Percentiles rank a stretch among this genome's conserved stretches.
These are phyloP conservation scores for Thielaviopsis musarum DNA, from an alignment of 2,329 filamentous ascomycete genomes.

Conservation along the genomic window DNA sequence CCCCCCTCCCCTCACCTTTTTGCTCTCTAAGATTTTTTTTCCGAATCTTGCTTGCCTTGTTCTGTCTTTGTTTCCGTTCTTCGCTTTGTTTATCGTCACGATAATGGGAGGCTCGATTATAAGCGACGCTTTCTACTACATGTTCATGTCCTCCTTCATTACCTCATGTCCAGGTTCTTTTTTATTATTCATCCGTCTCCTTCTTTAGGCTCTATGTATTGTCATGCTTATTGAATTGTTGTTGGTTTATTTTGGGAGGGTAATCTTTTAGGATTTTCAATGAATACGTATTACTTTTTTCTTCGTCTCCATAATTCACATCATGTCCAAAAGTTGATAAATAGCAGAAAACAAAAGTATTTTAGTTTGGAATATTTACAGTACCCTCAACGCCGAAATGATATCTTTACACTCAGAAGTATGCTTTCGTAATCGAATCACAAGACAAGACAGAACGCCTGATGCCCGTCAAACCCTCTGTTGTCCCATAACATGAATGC, in stretches of 20 bases:
- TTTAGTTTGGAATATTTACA: no score
- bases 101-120: neutral
- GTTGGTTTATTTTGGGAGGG: neutral
- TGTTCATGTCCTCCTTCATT: neutral
- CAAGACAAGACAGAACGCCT: neutral
- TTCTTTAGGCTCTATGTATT: slow-evolving; percentile 9
- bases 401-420: slow-evolving; percentile 3
- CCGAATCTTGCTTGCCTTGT: neutral
- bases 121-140: neutral
- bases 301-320: neutral
- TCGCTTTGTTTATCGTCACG: neutral
- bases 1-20: no score
- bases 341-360: no score
- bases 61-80: neutral
- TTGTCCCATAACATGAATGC: no score
- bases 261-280: neutral
- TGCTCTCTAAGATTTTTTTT: neutral
- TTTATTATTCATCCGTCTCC: slow-evolving; percentile 8
- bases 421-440: neutral
- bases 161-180: neutral
- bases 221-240: neutral
- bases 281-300: neutral
- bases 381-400: slow-evolving; percentile 7
- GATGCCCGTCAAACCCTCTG: no score
- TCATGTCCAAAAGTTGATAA: neutral